Evolutionary conservation across 768 basidiomycete species (phyloP).

Genomic region (Termitomyces sp.): DNA sequence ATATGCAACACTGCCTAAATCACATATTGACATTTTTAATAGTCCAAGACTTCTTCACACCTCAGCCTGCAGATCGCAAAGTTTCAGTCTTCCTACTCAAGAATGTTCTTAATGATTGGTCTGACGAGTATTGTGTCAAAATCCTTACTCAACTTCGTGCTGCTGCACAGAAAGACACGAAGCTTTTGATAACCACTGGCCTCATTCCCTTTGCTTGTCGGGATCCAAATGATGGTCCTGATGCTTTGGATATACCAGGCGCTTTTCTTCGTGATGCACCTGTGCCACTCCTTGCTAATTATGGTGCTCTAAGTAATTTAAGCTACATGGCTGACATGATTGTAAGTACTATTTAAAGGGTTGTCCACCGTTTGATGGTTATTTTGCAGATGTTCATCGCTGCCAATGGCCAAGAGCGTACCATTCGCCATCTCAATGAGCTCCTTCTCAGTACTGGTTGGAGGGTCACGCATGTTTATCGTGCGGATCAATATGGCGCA

Average conservation of each 20-base stretch:
- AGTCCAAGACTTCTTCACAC: slow-evolving; percentile 8
- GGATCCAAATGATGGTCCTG: neutral
- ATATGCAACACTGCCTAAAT: neutral
- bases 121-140: slow-evolving; percentile 5
- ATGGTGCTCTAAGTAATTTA: neutral
- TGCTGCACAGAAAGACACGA: neutral
- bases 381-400: neutral
- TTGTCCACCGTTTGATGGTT: neutral
- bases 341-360: neutral
- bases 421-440: neutral
- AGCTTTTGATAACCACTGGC: slow-evolving; percentile 4
- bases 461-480: neutral
- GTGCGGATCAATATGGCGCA: neutral
- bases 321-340: neutral
- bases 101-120: slow-evolving; percentile 8
- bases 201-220: slow-evolving; percentile 5
- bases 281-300: neutral
- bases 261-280: neutral
- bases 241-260: slow-evolving; percentile 14
- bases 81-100: slow-evolving; percentile 5
- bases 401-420: neutral
- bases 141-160: slow-evolving; percentile 3
- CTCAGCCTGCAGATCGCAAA: neutral
- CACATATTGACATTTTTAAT: neutral
- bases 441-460: neutral